Conservation (phyloP, 352 stramenopile genomes). For the Phytopythium chamaehyphon region DNA sequence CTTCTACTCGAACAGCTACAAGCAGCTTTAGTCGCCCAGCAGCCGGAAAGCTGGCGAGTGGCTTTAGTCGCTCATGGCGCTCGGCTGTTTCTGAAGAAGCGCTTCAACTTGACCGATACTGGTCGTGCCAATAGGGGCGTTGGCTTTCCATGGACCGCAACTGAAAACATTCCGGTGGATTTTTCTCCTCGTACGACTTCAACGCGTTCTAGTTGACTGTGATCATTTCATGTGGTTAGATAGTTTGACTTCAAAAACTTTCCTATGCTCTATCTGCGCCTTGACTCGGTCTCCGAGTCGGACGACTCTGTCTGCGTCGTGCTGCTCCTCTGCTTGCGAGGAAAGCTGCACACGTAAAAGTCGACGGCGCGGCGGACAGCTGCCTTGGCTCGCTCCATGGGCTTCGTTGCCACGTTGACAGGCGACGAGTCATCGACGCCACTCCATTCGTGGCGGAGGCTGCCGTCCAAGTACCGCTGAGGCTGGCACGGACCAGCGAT, state of each 20-base stretch:
- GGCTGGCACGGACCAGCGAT: constrained; percentile 30
- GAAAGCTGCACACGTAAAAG: constrained; percentile 1
- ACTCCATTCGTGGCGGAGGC: constrained; percentile 20
- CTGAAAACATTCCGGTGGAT: background rate
- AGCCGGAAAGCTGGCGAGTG: too few relatives aligned
- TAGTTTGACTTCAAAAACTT: too few relatives aligned
- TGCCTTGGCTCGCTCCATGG: background rate
- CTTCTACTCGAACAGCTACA: too few relatives aligned
- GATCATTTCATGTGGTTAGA: too few relatives aligned
- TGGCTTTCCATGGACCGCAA: background rate
- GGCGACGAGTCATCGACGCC: constrained; percentile 7
- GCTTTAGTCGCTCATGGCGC: too few relatives aligned
- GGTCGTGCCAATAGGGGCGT: too few relatives aligned
- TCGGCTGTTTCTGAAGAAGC: too few relatives aligned
- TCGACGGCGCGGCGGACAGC: constrained; percentile 1
- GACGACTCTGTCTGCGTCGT: background rate
- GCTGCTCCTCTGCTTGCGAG: background rate
- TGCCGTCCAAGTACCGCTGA: constrained; percentile 22
- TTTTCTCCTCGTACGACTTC: background rate
- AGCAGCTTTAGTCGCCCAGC: too few relatives aligned
- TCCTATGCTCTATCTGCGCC: too few relatives aligned
- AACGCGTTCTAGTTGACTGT: too few relatives aligned
- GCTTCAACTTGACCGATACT: too few relatives aligned
- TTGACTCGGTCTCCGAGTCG: background rate
- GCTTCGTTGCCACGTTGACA: background rate